Conservation (phyloP, 2,329 filamentous ascomycete genomes). For the Hypoxylon sp. region DNA sequence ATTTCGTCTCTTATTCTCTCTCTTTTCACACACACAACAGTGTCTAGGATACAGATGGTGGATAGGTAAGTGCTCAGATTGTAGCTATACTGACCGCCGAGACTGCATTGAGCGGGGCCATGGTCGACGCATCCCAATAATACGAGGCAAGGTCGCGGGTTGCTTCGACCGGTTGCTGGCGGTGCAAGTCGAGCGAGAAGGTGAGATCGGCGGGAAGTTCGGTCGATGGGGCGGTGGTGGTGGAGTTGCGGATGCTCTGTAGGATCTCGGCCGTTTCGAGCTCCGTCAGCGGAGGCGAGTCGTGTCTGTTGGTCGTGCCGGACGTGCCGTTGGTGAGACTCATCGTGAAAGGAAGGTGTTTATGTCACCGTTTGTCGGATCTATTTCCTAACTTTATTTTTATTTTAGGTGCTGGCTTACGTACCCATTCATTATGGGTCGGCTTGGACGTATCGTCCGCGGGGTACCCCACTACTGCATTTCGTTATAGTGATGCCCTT, state of each 20-base stretch:
- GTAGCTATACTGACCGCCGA: slow-evolving; percentile 65
- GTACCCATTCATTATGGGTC: slow-evolving; percentile 16
- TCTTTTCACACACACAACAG: slow-evolving; percentile 14
- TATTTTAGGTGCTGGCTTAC: slow-evolving; percentile 18
- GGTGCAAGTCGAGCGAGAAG: slow-evolving; percentile 47
- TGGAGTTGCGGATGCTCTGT: slow-evolving; percentile 46
- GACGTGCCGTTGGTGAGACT: slow-evolving; percentile 34
- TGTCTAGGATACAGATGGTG: slow-evolving; percentile 6
- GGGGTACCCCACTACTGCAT: slow-evolving; percentile 22
- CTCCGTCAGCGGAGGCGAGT: slow-evolving; percentile 44
- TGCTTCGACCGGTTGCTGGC: slow-evolving; percentile 14
- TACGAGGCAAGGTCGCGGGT: slow-evolving; percentile 57
- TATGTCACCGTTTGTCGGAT: slow-evolving; percentile 33
- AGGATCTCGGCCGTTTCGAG: slow-evolving; percentile 49
- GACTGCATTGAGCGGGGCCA: slow-evolving; percentile 69
- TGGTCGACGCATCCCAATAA: slow-evolving; percentile 71
- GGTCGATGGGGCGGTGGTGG: slow-evolving; percentile 34
- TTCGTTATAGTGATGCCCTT: background rate
- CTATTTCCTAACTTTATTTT: slow-evolving; percentile 11
- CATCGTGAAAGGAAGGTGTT: slow-evolving; percentile 36
- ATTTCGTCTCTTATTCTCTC: slow-evolving; percentile 13
- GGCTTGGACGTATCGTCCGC: slow-evolving; percentile 27
- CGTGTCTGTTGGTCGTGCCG: slow-evolving; percentile 29
- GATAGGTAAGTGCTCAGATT: slow-evolving; percentile 32
- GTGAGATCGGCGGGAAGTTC: slow-evolving; percentile 49